phyloP scores from a whole-genome alignment of 1,284 basidiomycete genomes.

The Rhodotorula sp. region DNA sequence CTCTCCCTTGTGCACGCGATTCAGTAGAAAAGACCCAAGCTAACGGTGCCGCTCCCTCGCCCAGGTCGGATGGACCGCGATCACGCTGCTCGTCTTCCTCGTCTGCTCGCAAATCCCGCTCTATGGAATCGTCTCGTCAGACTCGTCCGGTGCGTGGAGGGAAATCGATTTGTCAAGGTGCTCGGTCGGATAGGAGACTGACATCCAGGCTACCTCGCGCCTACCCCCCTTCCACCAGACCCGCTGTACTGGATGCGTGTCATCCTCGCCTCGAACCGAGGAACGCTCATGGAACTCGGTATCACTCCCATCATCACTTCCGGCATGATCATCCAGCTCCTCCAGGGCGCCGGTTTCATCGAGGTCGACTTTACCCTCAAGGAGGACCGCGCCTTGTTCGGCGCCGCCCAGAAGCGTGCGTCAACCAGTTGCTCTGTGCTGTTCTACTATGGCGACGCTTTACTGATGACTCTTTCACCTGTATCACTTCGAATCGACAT shows the following conservation, averaged over 20 bases:
- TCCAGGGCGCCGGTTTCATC: slow-evolving; percentile 94
- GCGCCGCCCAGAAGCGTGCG: slow-evolving; percentile 94
- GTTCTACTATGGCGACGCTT: no score
- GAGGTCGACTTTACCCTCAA: slow-evolving; percentile 97
- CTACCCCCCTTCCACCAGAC: slow-evolving; percentile 54
- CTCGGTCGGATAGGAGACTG: background rate
- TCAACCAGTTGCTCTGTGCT: slow-evolving; percentile 35
- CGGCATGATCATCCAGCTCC: slow-evolving; percentile 99
- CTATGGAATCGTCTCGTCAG: slow-evolving; percentile 94
- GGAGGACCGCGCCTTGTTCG: slow-evolving; percentile 94
- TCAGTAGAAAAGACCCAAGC: background rate
- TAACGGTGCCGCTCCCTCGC: background rate
- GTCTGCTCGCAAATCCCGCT: slow-evolving; percentile 95
- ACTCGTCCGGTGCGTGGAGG: slow-evolving; percentile 62
- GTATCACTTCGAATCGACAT: background rate
- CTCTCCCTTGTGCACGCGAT: accelerated
- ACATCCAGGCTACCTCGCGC: background rate
- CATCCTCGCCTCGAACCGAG: slow-evolving; percentile 96
- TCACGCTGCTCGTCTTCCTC: slow-evolving; percentile 94
- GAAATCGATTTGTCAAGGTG: no score
- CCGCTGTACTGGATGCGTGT: slow-evolving; percentile 99
- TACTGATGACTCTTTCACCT: background rate
- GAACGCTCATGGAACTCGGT: slow-evolving; percentile 98
- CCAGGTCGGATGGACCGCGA: slow-evolving; percentile 85
- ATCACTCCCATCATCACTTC: slow-evolving; percentile 96